Evolutionary conservation across 495 filamentous ascomycete genomes (phyloP).

Genomic region (Daldinia concentrica): DNA sequence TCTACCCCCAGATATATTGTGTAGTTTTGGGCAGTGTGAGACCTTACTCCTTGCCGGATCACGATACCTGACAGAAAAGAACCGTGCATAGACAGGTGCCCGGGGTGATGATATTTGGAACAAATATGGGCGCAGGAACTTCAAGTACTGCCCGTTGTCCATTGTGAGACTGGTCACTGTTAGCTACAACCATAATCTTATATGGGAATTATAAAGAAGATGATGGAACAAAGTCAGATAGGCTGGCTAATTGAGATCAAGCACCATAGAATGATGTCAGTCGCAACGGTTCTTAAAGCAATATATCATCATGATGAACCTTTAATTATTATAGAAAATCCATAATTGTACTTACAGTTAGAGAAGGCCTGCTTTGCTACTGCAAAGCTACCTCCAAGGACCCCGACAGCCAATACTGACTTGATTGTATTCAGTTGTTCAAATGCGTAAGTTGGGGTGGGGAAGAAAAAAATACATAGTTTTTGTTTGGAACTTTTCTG

Average conservation of each 20-base stretch:
- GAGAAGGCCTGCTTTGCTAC: conserved; percentile 1
- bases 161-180: conserved; percentile 45
- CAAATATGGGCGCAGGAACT: conserved; percentile 64
- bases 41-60: not conserved
- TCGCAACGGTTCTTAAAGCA: conserved; percentile 90
- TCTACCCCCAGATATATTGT: conserved; percentile 1
- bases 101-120: conserved; percentile 48
- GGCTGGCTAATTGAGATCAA: conserved; percentile 66
- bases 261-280: conserved; percentile 71
- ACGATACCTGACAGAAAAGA: conserved; percentile 34
- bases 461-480: not conserved
- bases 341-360: conserved; percentile 11
- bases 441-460: not conserved
- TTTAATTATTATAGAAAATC: not conserved
- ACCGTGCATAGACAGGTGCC: conserved; percentile 34
- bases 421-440: not conserved
- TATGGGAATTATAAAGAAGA: conserved; percentile 7
- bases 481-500: conserved; percentile 17
- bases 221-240: conserved; percentile 55
- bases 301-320: conserved; percentile 52
- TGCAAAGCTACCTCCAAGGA: conserved; percentile 4
- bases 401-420: not conserved
- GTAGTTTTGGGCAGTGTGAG: not conserved
- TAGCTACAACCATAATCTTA: conserved; percentile 15
- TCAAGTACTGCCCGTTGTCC: conserved; percentile 51